Evolutionary conservation across 495 filamentous ascomycete species (phyloP), one percentile per base, ranked within the genome.

Genomic region (Clohesyomyces aquaticus): DNA sequence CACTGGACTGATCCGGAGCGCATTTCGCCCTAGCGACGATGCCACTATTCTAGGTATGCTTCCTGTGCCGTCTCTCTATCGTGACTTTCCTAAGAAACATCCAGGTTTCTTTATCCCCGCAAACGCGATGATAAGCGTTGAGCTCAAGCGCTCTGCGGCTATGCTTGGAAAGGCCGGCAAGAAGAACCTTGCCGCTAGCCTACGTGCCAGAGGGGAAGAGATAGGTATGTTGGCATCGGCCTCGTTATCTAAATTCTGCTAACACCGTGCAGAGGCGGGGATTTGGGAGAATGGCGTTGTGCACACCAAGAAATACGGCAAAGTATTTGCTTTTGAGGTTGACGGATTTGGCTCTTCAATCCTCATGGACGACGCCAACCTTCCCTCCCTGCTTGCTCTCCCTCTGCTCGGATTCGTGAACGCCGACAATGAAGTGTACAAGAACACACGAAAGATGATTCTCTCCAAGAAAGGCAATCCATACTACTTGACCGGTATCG

Each of bases 301-400:
- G n/a, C 75, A 78, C 2, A 91, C 96, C 70, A 82, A 87, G 65
- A 87, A 82, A 43, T 96, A 87, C 65, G 95, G 95, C 27, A 78
- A 88, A 21, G 94, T 99, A 3, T 99, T 96, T 73, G 94, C 94
- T 4, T 99, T 88, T 72, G 94, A 99, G 75, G 91, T 98, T 14
- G 94, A 99, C 72, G 94, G 94, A 0, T 99, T 94, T 68, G 95
- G 94, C 48, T 92, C 89, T 12, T 81, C 85, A 3, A 89, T 96
- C 52, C 74, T 98, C 28, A 98, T 98, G 94, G 94, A 99, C 67
- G 94, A 99, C 73, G 94, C 94, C 12, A 99, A 99, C 67, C 83
- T 98, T 38, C 94, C 94, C 0, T 96, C 91, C 0, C 77, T 99
- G 10, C 80, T 99, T 1, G 86, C 93, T 19, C 80, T 99, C 11